phyloP scores from a whole-genome alignment of 176 grass and related monocot species.

The Coix lacrymajobi region DNA sequence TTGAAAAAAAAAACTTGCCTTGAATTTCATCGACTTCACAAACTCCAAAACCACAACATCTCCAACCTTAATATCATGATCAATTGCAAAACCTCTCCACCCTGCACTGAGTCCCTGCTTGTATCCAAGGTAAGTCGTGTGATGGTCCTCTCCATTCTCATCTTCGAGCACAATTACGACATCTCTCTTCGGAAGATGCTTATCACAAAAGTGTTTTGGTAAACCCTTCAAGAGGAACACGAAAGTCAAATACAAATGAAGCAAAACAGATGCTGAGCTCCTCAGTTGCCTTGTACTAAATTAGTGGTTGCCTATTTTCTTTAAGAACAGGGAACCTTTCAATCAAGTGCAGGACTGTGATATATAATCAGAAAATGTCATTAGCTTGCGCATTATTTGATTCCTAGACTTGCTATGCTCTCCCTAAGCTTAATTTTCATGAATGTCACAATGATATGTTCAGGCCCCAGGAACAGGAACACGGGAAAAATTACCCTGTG shows the following conservation, averaged over 20 bases:
- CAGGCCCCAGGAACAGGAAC: background rate
- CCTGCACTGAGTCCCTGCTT: conserved; percentile 42
- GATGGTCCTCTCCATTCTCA: conserved; percentile 26
- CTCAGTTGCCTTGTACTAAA: background rate
- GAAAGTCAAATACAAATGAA: conserved; percentile 6
- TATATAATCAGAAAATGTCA: background rate
- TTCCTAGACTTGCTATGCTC: background rate
- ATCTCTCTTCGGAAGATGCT: conserved; percentile 36
- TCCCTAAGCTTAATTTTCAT: background rate
- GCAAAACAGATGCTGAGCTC: background rate
- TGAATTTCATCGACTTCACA: conserved; percentile 19
- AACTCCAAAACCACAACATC: conserved; percentile 42
- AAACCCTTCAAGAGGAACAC: conserved; percentile 24
- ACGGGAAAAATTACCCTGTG: background rate
- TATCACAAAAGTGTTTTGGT: conserved; percentile 25
- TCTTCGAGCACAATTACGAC: conserved; percentile 28
- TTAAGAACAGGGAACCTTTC: background rate
- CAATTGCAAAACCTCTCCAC: conserved; percentile 39
- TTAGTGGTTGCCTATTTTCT: background rate
- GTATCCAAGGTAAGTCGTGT: conserved; percentile 5
- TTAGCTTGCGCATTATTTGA: background rate
- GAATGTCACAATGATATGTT: background rate
- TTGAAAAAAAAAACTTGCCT: conserved; percentile 24
- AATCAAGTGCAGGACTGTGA: background rate
- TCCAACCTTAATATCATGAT: conserved; percentile 30